Percentiles rank a stretch among this genome's conserved stretches.
phyloP scores from a whole-genome alignment of 2,329 filamentous ascomycete species.

The Penicillium sclerotiorum region DNA sequence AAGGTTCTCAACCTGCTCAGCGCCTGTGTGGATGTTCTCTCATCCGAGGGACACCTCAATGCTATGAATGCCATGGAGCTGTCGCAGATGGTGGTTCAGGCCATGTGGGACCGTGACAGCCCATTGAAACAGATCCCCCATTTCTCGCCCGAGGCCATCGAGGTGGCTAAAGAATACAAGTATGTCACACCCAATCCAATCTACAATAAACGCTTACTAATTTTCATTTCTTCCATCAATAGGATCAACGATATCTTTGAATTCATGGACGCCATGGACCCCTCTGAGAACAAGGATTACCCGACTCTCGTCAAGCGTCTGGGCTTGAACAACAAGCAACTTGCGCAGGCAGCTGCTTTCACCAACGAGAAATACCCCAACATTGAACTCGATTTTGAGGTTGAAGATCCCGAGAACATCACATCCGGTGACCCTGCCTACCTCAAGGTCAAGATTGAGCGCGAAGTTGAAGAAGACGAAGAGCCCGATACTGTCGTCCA shows the following conservation, averaged over 20 bases:
- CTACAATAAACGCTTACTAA: constrained; percentile 28
- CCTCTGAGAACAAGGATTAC: constrained; percentile 85
- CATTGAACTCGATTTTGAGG: constrained; percentile 84
- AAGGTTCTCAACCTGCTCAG: constrained; percentile 87
- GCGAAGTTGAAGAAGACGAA: constrained; percentile 74
- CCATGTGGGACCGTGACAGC: constrained; percentile 98
- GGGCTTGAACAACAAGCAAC: constrained; percentile 75
- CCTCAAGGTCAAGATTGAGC: constrained; percentile 80
- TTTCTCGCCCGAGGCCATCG: constrained; percentile 80
- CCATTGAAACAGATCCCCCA: constrained; percentile 97
- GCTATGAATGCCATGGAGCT: constrained; percentile 99
- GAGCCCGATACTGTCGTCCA: constrained; percentile 83
- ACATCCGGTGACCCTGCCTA: constrained; percentile 79
- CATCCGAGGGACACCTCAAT: constrained; percentile 93
- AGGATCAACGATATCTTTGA: constrained; percentile 93
- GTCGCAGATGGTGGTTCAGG: constrained; percentile 98
- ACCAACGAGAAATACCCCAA: constrained; percentile 97
- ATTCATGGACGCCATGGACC: constrained; percentile 99
- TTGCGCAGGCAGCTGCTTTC: constrained; percentile 88
- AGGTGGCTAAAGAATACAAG: constrained; percentile 77
- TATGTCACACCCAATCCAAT: constrained; percentile 53
- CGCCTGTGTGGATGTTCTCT: constrained; percentile 91
- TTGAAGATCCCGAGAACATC: constrained; percentile 79
- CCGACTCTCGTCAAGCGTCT: constrained; percentile 74
- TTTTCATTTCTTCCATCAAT: constrained; percentile 20